These are phyloP conservation scores for Mentha longifolia DNA, from an alignment of 257 asterid genomes.

Conservation along the genomic window DNA sequence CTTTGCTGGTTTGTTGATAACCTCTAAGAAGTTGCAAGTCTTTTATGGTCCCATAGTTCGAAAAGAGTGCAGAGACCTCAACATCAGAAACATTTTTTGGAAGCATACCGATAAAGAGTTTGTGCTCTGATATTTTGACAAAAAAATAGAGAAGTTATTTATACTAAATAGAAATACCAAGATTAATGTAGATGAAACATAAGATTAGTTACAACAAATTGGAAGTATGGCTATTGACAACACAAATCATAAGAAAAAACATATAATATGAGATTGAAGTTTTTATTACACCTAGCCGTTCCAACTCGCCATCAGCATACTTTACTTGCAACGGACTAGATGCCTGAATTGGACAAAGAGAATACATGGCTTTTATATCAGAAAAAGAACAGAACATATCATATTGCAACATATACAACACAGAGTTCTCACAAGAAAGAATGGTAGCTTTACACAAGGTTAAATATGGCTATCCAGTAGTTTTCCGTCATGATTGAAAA, in stretches of 20 bases:
- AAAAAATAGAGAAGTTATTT: slow-evolving; percentile 27
- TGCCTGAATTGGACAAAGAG: slow-evolving; percentile 68
- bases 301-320: slow-evolving; percentile 98
- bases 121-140: slow-evolving; percentile 72
- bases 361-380: slow-evolving; percentile 41
- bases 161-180: slow-evolving; percentile 3
- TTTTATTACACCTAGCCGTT: slow-evolving; percentile 71
- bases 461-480: slow-evolving; percentile 17
- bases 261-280: slow-evolving; percentile 26
- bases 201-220: background rate
- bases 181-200: slow-evolving; percentile 2
- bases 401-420: slow-evolving; percentile 23
- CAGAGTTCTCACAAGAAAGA: slow-evolving; percentile 15
- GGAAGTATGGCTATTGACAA: slow-evolving; percentile 22
- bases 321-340: slow-evolving; percentile 98
- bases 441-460: slow-evolving; percentile 15
- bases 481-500: slow-evolving; percentile 10
- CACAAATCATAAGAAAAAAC: slow-evolving; percentile 24
- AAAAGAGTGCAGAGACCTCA: slow-evolving; percentile 84
- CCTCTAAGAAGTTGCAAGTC: slow-evolving; percentile 97
- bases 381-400: slow-evolving; percentile 34
- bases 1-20: slow-evolving; percentile 96
- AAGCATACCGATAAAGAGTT: slow-evolving; percentile 96
- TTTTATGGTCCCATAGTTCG: slow-evolving; percentile 82
- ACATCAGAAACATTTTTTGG: slow-evolving; percentile 89